Conservation (phyloP, 305 asterid species). For the Fraxinus albicans region DNA sequence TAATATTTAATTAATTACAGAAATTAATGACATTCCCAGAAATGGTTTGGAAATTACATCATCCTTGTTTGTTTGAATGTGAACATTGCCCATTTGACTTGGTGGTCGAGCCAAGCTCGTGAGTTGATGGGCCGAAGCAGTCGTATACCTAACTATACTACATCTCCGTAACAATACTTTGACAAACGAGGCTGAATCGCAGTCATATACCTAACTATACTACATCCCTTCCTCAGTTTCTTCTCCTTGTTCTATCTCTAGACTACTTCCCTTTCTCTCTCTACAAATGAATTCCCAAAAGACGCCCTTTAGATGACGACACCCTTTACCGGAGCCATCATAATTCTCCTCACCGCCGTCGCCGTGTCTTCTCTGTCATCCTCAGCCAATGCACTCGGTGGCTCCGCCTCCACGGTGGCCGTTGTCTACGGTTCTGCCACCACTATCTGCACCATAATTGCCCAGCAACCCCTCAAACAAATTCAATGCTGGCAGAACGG, state of each 20-base stretch:
- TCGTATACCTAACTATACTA: background rate
- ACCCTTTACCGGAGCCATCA: constrained; percentile 23
- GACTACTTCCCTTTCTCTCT: constrained; percentile 17
- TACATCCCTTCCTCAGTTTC: background rate
- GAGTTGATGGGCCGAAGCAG: background rate
- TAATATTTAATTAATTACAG: background rate
- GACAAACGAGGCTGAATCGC: background rate
- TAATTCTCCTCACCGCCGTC: constrained; percentile 23
- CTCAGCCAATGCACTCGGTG: constrained; percentile 53
- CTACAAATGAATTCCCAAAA: constrained; percentile 38
- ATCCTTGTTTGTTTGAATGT: background rate
- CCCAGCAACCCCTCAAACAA: constrained; percentile 51
- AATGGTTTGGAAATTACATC: background rate
- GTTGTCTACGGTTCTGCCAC: constrained; percentile 62
- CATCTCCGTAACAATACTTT: background rate
- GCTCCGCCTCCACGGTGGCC: constrained; percentile 73
- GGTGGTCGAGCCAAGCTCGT: background rate
- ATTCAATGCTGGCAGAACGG: constrained; percentile 79
- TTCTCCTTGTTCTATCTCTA: constrained; percentile 19
- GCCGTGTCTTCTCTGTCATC: constrained; percentile 24
- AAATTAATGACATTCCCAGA: background rate
- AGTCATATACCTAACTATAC: background rate
- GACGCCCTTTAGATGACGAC: constrained; percentile 51
- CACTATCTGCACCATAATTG: constrained; percentile 63
- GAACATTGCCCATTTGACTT: background rate